These are phyloP conservation scores for Trichosporon sp. DNA, from an alignment of 1,284 basidiomycete genomes.

Conservation along the genomic window DNA sequence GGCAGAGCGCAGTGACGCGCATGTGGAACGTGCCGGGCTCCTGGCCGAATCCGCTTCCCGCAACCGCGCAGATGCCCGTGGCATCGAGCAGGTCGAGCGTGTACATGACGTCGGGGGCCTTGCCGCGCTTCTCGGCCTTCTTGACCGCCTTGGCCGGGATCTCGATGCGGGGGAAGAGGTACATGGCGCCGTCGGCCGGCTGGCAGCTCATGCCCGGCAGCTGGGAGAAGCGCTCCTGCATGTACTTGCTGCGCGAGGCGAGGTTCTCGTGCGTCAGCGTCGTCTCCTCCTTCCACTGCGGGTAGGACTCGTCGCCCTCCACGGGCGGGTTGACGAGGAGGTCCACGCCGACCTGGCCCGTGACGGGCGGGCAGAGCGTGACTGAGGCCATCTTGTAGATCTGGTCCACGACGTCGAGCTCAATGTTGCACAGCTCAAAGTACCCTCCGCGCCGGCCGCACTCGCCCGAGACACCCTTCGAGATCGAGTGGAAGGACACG, in stretches of 20 bases:
- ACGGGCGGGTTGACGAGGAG: constrained; percentile 83
- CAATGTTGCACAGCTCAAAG: constrained; percentile 84
- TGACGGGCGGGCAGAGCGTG: constrained; percentile 80
- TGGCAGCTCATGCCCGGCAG: constrained; percentile 83
- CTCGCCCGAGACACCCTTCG: constrained; percentile 90
- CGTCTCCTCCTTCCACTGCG: constrained; percentile 78
- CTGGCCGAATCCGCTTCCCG: constrained; percentile 90
- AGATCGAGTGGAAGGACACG: constrained; percentile 92
- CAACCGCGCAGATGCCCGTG: constrained; percentile 90
- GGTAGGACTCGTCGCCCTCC: constrained; percentile 71
- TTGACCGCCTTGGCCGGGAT: constrained; percentile 71
- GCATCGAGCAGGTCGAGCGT: constrained; percentile 75
- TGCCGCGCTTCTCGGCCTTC: constrained; percentile 70
- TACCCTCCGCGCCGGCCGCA: constrained; percentile 92
- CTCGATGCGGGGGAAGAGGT: constrained; percentile 77
- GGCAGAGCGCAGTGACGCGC: constrained; percentile 82
- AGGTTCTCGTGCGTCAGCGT: constrained; percentile 74
- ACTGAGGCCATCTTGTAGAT: constrained; percentile 95
- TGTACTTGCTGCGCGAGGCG: constrained; percentile 68
- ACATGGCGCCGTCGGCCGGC: constrained; percentile 79
- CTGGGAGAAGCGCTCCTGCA: constrained; percentile 73
- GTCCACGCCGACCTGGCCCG: constrained; percentile 81
- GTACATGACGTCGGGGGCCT: constrained; percentile 85
- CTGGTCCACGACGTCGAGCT: constrained; percentile 72
- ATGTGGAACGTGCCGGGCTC: constrained; percentile 84